Conservation (phyloP, 2,329 filamentous ascomycete species). For the Fusarium sp. region DNA sequence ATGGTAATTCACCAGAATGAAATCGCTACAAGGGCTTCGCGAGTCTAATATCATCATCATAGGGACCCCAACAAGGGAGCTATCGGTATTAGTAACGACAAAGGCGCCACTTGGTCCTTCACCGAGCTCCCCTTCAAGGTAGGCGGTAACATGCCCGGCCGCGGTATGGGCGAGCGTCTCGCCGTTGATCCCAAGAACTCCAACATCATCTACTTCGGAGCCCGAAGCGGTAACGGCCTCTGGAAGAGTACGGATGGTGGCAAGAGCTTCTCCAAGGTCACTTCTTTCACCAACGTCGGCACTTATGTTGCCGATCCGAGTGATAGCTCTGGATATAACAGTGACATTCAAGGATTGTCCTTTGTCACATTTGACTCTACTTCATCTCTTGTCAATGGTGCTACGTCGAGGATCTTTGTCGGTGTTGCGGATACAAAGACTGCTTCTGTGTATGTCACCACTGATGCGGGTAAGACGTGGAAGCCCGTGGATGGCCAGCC, state of each 20-base stretch:
- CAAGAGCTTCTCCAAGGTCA: constrained; percentile 61
- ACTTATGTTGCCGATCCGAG: constrained; percentile 56
- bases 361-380: constrained; percentile 66
- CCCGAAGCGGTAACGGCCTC: constrained; percentile 65
- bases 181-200: constrained; percentile 66
- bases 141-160: constrained; percentile 68
- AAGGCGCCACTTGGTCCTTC: constrained; percentile 60
- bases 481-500: constrained; percentile 59
- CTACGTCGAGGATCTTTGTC: constrained; percentile 65
- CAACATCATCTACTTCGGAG: constrained; percentile 65
- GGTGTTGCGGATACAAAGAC: constrained; percentile 62
- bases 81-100: constrained; percentile 62
- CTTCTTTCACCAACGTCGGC: constrained; percentile 59
- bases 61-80: constrained; percentile 63
- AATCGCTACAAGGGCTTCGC: too few relatives aligned
- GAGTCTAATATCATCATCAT: not conserved
- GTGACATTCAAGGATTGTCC: constrained; percentile 56
- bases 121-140: constrained; percentile 65
- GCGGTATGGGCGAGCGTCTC: constrained; percentile 66
- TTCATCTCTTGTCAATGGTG: constrained; percentile 53
- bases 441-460: constrained; percentile 61
- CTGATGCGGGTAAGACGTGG: constrained; percentile 63
- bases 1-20: constrained; percentile 42
- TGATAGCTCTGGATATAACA: constrained; percentile 55
- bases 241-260: constrained; percentile 66